Evolutionary conservation across 163 green algal species (phyloP).

Genomic region (Smithsoniella earleae): DNA sequence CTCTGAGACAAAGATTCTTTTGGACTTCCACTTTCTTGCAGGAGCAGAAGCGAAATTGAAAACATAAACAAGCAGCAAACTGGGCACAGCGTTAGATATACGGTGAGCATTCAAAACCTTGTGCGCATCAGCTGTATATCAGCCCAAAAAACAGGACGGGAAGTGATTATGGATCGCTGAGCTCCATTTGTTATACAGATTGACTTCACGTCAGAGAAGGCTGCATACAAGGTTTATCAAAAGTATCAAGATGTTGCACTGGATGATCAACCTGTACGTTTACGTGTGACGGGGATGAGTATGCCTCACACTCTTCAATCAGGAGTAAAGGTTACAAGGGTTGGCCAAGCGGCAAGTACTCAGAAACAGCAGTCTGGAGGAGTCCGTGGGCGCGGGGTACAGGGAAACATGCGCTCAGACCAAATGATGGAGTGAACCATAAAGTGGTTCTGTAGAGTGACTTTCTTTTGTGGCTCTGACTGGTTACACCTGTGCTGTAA

Average conservation of each 20-base stretch:
- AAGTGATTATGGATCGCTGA: slow-evolving; percentile 13
- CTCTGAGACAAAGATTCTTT: neutral
- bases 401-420: slow-evolving; percentile 15
- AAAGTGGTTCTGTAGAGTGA: too few relatives aligned
- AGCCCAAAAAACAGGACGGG: neutral
- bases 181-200: slow-evolving; percentile 5
- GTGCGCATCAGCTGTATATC: neutral
- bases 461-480: too few relatives aligned
- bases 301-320: neutral
- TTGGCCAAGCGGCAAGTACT: neutral
- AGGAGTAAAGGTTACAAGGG: neutral
- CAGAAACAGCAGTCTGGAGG: neutral
- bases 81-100: neutral
- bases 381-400: neutral
- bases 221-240: neutral
- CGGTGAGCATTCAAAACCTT: neutral
- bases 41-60: neutral
- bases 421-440: slow-evolving; percentile 6
- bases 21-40: neutral
- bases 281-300: neutral
- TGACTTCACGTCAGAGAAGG: slow-evolving; percentile 2
- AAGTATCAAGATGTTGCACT: slow-evolving; percentile 28
- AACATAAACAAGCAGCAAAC: neutral
- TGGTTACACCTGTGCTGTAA: too few relatives aligned
- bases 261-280: neutral